Conservation (phyloP, 345 rosid species). For the Pugionium dolabratum region DNA sequence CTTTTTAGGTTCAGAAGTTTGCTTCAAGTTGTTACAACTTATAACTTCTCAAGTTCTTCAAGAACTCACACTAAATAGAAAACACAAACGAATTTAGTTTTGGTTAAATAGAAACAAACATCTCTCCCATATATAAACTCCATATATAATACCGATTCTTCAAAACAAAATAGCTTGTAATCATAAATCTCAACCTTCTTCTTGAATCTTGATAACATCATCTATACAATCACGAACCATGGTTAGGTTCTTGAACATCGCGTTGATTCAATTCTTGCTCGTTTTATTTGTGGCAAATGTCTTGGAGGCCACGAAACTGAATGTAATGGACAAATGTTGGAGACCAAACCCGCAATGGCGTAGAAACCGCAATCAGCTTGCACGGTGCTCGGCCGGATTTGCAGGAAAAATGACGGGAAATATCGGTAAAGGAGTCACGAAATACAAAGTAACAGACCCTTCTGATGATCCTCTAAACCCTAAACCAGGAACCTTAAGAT, state of each 20-base stretch:
- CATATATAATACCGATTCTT: neutral
- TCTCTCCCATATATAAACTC: conserved; percentile 25
- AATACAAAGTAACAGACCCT: conserved; percentile 62
- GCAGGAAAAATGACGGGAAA: conserved; percentile 65
- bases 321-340: conserved; percentile 79
- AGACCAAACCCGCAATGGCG: conserved; percentile 53
- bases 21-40: conserved; percentile 37
- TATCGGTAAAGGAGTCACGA: conserved; percentile 48
- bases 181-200: conserved; percentile 14
- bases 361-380: conserved; percentile 50
- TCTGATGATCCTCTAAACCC: conserved; percentile 69
- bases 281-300: conserved; percentile 30
- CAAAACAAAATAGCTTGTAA: conserved; percentile 24
- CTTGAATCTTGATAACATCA: conserved; percentile 17
- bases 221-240: conserved; percentile 21
- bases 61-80: conserved; percentile 41
- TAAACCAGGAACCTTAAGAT: conserved; percentile 62
- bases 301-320: conserved; percentile 43
- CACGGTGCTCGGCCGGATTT: conserved; percentile 64
- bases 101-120: conserved; percentile 23
- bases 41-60: conserved; percentile 18
- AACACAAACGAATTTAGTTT: conserved; percentile 8
- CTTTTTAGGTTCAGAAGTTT: conserved; percentile 24
- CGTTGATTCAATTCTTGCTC: conserved; percentile 21
- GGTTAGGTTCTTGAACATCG: conserved; percentile 24